Percentiles rank a stretch among this genome's conserved stretches.
These are phyloP conservation scores for Puccinia polysora DNA, from an alignment of 1,284 basidiomycete genomes.

Conservation along the genomic window DNA sequence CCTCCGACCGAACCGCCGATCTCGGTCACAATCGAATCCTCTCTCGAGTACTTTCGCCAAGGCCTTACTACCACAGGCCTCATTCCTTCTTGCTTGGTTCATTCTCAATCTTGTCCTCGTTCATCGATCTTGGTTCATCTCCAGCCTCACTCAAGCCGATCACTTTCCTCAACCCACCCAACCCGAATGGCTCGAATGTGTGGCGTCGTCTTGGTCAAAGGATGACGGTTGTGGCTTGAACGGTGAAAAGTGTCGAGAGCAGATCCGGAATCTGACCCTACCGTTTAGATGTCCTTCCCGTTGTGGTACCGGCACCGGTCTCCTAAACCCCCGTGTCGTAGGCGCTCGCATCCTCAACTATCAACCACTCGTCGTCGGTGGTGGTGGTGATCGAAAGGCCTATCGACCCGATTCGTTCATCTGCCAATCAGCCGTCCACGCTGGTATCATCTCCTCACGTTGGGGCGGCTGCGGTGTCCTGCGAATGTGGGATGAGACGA, in stretches of 20 bases:
- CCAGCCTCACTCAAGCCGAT: conserved; percentile 5
- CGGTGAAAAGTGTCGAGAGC: background rate
- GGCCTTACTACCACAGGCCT: background rate
- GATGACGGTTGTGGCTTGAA: conserved; percentile 28
- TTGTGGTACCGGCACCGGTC: conserved; percentile 12
- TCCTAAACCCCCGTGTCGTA: conserved; percentile 21
- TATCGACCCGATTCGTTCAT: conserved; percentile 52
- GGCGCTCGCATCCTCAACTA: conserved; percentile 9
- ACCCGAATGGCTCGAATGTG: conserved; percentile 24
- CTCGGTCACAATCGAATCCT: no score
- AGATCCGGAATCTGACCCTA: conserved; percentile 1
- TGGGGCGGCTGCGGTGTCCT: conserved; percentile 50
- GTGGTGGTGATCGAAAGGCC: conserved; percentile 6
- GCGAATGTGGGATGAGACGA: conserved; percentile 46
- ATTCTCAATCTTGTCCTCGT: conserved; percentile 1
- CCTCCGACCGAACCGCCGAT: no score
- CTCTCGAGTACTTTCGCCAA: no score
- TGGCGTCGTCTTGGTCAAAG: conserved; percentile 15
- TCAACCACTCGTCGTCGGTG: conserved; percentile 18
- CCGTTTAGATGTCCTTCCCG: conserved; percentile 18
- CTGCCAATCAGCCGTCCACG: conserved; percentile 52
- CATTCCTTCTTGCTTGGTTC: conserved; percentile 13
- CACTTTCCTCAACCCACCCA: conserved; percentile 2
- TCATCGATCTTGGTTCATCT: conserved; percentile 18
- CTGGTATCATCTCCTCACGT: conserved; percentile 47